Conservation (phyloP, 2,329 filamentous ascomycete genomes). For the Phaeosphaeria sp. region DNA sequence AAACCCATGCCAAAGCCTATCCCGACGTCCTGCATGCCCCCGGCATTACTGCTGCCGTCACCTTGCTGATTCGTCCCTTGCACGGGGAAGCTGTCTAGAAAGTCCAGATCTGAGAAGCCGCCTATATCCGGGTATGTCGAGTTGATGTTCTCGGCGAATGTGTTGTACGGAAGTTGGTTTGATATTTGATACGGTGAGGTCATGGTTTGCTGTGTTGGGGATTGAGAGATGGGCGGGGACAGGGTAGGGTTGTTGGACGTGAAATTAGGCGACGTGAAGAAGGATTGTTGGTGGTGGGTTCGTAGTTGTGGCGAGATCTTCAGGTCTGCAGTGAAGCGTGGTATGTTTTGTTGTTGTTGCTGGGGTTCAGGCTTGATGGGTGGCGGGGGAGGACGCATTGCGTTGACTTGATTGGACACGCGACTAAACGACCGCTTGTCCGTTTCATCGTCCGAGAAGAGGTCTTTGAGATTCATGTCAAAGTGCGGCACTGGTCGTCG, state of each 20-base stretch:
- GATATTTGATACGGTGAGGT: conserved; percentile 38
- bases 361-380: conserved; percentile 33
- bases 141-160: conserved; percentile 35
- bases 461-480: conserved; percentile 55
- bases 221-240: conserved; percentile 29
- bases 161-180: conserved; percentile 38
- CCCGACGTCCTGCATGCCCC: conserved; percentile 63
- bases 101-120: conserved; percentile 59
- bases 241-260: conserved; percentile 18
- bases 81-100: conserved; percentile 59
- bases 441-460: conserved; percentile 50
- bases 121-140: conserved; percentile 41
- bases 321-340: conserved; percentile 33
- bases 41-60: conserved; percentile 47
- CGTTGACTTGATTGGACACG: conserved; percentile 45
- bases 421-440: conserved; percentile 47
- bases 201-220: conserved; percentile 13
- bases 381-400: conserved; percentile 40
- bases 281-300: conserved; percentile 17
- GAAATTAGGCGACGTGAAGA: conserved; percentile 7
- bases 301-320: conserved; percentile 47
- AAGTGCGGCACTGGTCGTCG: conserved; percentile 61
- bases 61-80: conserved; percentile 25
- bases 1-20: conserved; percentile 62
- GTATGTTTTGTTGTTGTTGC: conserved; percentile 21